Evolutionary conservation across 371 early-diverging fungal species (phyloP).

Genomic region (Mortierella sp.): DNA sequence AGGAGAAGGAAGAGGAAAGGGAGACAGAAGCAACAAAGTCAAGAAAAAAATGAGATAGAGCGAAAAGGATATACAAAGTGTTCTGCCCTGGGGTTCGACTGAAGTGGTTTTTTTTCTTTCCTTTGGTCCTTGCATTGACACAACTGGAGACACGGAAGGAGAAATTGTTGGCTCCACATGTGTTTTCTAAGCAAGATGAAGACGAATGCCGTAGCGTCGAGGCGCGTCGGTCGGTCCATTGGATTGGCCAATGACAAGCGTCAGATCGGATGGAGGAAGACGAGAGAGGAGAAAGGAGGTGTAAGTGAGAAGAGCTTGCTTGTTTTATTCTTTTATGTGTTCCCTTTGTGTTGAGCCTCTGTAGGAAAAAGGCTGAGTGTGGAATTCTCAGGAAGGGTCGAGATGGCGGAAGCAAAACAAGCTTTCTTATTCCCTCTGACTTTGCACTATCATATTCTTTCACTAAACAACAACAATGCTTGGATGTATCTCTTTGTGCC

Average conservation of each 20-base stretch:
- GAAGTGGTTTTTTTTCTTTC: constrained; percentile 5
- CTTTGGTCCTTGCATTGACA: not conserved
- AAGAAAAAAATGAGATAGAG: not conserved
- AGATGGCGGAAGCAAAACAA: constrained; percentile 4
- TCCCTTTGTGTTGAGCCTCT: constrained; percentile 10
- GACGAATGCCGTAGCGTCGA: not conserved
- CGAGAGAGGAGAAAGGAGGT: not conserved
- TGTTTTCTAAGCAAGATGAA: not conserved
- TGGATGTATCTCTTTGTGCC: not conserved
- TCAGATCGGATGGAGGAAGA: not conserved
- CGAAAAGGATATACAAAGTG: not conserved
- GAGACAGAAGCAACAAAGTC: not conserved
- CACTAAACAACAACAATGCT: not conserved
- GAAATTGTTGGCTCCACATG: not conserved
- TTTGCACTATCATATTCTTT: not conserved
- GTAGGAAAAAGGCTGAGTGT: not conserved
- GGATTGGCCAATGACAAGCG: not conserved
- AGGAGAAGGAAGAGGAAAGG: not conserved
- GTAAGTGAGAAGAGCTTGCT: not conserved
- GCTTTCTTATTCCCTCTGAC: constrained; percentile 11
- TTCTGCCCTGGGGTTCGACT: not conserved
- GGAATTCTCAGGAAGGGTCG: constrained; percentile 36
- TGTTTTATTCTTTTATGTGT: not conserved
- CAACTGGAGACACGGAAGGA: not conserved
- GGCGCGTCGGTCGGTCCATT: not conserved